Conservation (phyloP, 768 basidiomycete genomes). For the Leccinum rimulosum region DNA sequence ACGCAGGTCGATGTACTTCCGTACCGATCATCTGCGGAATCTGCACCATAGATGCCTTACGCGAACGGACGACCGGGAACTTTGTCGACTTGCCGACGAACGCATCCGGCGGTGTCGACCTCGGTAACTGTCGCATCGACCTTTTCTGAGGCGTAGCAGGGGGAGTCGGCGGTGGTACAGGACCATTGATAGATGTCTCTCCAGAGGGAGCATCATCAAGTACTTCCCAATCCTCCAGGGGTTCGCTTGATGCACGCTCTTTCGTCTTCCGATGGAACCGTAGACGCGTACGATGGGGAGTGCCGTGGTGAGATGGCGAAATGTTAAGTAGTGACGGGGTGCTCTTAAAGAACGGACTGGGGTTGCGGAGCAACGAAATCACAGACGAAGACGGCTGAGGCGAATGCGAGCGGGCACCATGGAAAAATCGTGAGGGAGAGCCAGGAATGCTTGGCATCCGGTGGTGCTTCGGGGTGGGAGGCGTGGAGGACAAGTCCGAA, state of each 20-base stretch:
- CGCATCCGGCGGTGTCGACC: constrained; percentile 8
- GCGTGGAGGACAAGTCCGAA: constrained; percentile 33
- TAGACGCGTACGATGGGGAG: constrained; percentile 27
- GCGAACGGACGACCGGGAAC: constrained; percentile 14
- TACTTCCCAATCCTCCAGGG: constrained; percentile 34
- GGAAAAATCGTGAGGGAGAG: constrained; percentile 33
- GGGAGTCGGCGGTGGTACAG: constrained; percentile 20
- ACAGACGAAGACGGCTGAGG: constrained; percentile 36
- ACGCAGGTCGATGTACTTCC: constrained; percentile 27
- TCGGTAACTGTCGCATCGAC: constrained; percentile 16
- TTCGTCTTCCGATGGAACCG: constrained; percentile 36
- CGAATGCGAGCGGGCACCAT: constrained; percentile 27
- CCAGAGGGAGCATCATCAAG: constrained; percentile 29
- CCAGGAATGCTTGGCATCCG: constrained; percentile 30
- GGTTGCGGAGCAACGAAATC: constrained; percentile 34
- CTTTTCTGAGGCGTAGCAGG: constrained; percentile 22
- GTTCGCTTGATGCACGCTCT: constrained; percentile 33
- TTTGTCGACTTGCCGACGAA: constrained; percentile 14
- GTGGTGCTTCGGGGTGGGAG: constrained; percentile 32
- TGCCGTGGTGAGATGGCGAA: constrained; percentile 33
- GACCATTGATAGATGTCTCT: constrained; percentile 25
- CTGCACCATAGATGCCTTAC: constrained; percentile 27
- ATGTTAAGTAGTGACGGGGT: constrained; percentile 30
- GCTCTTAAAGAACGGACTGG: constrained; percentile 35
- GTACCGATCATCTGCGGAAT: constrained; percentile 16